Conservation (phyloP, 805 yeast species). For the Starmerella floris region DNA sequence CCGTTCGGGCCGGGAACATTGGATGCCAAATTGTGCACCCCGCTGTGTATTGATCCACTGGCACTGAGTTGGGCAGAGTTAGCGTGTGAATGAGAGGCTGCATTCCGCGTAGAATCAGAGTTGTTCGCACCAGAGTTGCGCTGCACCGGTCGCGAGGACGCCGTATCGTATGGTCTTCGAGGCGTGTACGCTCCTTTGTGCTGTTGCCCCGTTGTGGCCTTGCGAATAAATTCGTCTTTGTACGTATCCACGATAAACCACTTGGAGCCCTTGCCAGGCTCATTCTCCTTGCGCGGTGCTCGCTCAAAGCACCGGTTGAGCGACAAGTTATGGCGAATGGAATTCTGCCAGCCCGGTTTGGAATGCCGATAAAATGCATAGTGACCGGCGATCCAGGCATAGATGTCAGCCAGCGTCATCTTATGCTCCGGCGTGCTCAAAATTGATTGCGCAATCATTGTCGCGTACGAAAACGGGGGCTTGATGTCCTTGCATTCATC, state of each 20-base stretch:
- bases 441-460: conserved; percentile 96
- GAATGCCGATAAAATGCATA: conserved; percentile 86
- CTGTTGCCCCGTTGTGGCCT: conserved; percentile 38
- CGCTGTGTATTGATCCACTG: too few species aligned
- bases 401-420: conserved; percentile 79
- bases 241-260: conserved; percentile 89
- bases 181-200: conserved; percentile 13
- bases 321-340: conserved; percentile 88
- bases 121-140: not conserved
- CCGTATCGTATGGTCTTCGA: conserved; percentile 8
- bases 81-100: too few species aligned
- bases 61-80: too few species aligned
- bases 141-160: conserved; percentile 5
- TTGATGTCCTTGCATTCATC: conserved; percentile 88
- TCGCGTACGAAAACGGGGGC: conserved; percentile 94
- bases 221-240: conserved; percentile 68
- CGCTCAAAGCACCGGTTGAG: conserved; percentile 94
- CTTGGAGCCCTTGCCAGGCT: conserved; percentile 98
- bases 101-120: too few species aligned
- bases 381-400: conserved; percentile 74
- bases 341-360: conserved; percentile 97
- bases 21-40: not conserved
- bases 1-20: too few species aligned
- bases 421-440: conserved; percentile 78
- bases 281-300: conserved; percentile 87